These are phyloP conservation scores for Ormosia semicastrata DNA, from an alignment of 306 rosid species.

Conservation along the genomic window DNA sequence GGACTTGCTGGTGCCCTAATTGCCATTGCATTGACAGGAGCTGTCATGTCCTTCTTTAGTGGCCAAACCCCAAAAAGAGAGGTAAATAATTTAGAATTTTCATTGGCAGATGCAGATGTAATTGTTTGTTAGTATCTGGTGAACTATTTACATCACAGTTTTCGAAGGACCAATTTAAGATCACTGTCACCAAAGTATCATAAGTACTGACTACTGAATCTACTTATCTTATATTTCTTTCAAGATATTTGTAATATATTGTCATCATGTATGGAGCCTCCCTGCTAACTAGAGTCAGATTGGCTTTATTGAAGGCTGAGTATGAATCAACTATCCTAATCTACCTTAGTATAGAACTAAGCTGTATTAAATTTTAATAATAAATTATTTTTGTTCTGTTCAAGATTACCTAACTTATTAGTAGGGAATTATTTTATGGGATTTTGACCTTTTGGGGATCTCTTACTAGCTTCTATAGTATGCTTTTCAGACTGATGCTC, in stretches of 20 bases:
- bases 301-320: background rate
- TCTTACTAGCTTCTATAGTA: background rate
- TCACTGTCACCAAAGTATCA: background rate
- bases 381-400: background rate
- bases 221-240: background rate
- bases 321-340: background rate
- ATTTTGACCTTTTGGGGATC: background rate
- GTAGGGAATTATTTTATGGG: background rate
- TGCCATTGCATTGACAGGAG: slow-evolving; percentile 61
- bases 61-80: slow-evolving; percentile 68
- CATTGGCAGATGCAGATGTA: background rate
- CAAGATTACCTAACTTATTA: background rate
- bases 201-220: background rate
- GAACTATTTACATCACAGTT: background rate
- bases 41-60: slow-evolving; percentile 45
- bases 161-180: background rate
- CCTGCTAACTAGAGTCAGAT: background rate
- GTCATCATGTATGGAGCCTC: background rate
- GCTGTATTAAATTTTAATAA: background rate
- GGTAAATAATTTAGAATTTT: slow-evolving; percentile 34
- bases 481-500: slow-evolving; percentile 68
- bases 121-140: background rate
- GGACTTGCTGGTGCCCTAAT: slow-evolving; percentile 65
- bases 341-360: background rate
- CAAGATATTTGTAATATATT: background rate